Evolutionary conservation across 805 yeast species (phyloP).

Genomic region (Priceomyces carsonii): DNA sequence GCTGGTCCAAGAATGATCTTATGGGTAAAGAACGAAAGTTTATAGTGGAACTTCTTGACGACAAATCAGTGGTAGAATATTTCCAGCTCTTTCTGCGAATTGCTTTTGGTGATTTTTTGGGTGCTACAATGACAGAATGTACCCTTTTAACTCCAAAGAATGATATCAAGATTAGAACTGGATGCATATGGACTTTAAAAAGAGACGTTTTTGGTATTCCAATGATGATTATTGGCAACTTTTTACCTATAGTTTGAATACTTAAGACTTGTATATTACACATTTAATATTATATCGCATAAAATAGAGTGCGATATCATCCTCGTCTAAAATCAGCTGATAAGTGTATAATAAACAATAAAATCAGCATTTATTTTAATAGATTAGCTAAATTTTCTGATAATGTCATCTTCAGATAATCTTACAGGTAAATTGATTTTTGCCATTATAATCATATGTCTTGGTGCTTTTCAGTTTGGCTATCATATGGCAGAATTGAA

Average conservation of each 20-base stretch:
- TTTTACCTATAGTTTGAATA: conserved; percentile 68
- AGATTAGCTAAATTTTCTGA: too few relatives aligned
- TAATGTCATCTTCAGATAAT: conserved; percentile 1
- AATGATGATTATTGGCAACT: conserved; percentile 94
- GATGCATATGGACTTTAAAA: conserved; percentile 89
- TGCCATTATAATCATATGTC: conserved; percentile 59
- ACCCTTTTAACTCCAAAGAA: conserved; percentile 62
- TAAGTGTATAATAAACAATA: too few relatives aligned
- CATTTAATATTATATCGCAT: conserved; percentile 1
- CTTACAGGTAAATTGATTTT: conserved; percentile 37
- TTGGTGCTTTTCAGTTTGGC: conserved; percentile 88
- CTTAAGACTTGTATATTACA: conserved; percentile 1
- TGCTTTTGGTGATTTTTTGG: conserved; percentile 88
- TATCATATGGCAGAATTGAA: conserved; percentile 93
- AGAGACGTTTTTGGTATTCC: conserved; percentile 96
- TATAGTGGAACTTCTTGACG: conserved; percentile 84
- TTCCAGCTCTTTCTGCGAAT: conserved; percentile 81
- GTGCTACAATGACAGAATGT: conserved; percentile 84
- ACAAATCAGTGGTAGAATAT: conserved; percentile 80
- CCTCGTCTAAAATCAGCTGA: not conserved
- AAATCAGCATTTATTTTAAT: too few relatives aligned
- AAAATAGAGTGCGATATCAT: too few relatives aligned
- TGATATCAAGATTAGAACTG: conserved; percentile 63
- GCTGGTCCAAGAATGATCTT: conserved; percentile 78
- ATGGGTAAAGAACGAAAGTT: conserved; percentile 64